phyloP scores from a whole-genome alignment of 352 stramenopile genomes.

The Pythium utonaiense region DNA sequence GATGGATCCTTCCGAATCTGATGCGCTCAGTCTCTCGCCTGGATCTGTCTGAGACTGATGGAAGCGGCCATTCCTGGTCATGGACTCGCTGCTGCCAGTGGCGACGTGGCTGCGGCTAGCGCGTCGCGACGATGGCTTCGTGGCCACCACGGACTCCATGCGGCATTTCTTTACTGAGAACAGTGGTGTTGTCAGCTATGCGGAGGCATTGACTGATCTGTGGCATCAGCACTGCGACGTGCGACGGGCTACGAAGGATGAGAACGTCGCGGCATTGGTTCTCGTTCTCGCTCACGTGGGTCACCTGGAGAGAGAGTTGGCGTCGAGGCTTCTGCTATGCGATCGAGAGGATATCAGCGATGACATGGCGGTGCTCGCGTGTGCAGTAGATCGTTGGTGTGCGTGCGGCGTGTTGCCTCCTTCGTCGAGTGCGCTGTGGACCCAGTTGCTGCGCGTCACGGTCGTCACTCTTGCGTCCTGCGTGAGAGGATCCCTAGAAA shows the following conservation, averaged over 20 bases:
- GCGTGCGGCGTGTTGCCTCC: neutral
- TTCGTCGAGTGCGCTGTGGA: neutral
- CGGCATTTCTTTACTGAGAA: conserved; percentile 6
- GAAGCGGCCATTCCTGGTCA: neutral
- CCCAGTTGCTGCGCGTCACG: neutral
- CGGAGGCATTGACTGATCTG: neutral
- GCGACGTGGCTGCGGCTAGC: conserved; percentile 2
- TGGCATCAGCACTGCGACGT: conserved; percentile 5
- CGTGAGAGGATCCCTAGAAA: neutral
- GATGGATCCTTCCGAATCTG: neutral
- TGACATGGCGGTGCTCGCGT: conserved; percentile 1
- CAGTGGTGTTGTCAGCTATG: neutral
- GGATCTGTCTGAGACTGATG: neutral
- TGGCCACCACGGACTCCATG: conserved; percentile 15
- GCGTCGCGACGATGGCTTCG: neutral
- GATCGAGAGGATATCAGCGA: conserved; percentile 28
- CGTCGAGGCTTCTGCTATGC: conserved; percentile 30
- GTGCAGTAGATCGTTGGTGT: neutral
- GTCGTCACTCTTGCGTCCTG: neutral
- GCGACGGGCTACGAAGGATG: neutral
- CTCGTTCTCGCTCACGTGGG: conserved; percentile 20
- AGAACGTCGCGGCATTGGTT: neutral
- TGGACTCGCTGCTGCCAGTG: neutral
- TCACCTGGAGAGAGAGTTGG: conserved; percentile 29
- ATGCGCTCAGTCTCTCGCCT: neutral